Evolutionary conservation across 306 rosid species (phyloP).

Genomic region (Cajanus cajan): DNA sequence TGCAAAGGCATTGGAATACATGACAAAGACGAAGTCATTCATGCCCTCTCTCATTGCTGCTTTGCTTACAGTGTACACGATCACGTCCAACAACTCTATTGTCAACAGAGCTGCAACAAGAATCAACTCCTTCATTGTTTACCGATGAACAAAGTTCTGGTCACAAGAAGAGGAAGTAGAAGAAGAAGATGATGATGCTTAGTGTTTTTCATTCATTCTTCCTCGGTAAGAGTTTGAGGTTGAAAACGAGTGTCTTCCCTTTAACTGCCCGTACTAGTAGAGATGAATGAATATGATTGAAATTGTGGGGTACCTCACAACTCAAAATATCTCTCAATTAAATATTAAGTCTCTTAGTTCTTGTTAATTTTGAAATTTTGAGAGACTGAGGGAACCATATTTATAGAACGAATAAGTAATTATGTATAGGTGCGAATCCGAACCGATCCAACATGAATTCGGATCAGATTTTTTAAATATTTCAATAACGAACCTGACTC

Average conservation of each 20-base stretch:
- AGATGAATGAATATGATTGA: background rate
- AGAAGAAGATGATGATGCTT: background rate
- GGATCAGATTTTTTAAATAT: too few species aligned
- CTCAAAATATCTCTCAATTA: background rate
- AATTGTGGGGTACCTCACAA: background rate
- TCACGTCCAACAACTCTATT: background rate
- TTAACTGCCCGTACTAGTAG: background rate
- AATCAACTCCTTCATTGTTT: background rate
- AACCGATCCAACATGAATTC: too few species aligned
- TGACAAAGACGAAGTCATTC: constrained; percentile 1
- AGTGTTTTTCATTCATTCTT: background rate
- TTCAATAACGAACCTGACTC: too few species aligned
- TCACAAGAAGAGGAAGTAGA: background rate
- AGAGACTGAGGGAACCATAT: too few species aligned
- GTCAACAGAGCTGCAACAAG: background rate
- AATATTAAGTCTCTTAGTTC: too few species aligned
- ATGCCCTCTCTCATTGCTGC: constrained; percentile 13
- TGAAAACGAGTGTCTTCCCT: background rate
- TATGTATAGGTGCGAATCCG: too few species aligned
- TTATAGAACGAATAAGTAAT: too few species aligned
- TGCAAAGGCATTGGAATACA: constrained; percentile 6
- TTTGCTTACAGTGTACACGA: constrained; percentile 6
- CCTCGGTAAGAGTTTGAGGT: background rate
- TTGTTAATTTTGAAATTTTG: too few species aligned
- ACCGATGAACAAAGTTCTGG: background rate